A percentile compares a stretch with the other conserved stretches of the same genome.
Conservation (phyloP, 345 rosid species). For the Geranium brycei region DNA sequence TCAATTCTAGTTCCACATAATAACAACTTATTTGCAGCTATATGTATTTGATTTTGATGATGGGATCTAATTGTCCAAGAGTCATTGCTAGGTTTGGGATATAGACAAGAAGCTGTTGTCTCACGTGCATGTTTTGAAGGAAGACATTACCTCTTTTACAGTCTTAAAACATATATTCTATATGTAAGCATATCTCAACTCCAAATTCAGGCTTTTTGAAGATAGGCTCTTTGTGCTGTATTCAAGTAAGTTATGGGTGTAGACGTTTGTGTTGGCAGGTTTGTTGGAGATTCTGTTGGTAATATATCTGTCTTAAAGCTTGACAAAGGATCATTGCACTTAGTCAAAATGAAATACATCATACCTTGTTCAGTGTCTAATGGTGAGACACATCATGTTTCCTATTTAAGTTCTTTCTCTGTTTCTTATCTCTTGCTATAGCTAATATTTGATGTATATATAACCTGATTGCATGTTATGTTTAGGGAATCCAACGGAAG, state of each 20-base stretch:
- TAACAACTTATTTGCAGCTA: background rate
- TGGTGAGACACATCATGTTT: constrained; percentile 27
- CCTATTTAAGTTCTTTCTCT: background rate
- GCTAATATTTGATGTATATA: background rate
- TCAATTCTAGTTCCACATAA: background rate
- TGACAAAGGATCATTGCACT: constrained; percentile 29
- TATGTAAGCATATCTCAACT: constrained; percentile 33
- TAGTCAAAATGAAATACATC: constrained; percentile 45
- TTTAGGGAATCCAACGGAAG: constrained; percentile 47
- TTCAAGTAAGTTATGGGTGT: constrained; percentile 4
- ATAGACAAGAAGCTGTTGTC: constrained; percentile 52
- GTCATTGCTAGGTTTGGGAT: constrained; percentile 61
- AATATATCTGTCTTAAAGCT: constrained; percentile 55
- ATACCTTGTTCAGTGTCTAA: constrained; percentile 64
- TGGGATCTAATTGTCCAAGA: constrained; percentile 10
- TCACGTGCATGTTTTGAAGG: constrained; percentile 33
- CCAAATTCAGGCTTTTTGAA: background rate
- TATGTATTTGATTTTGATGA: background rate
- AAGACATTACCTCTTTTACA: constrained; percentile 48
- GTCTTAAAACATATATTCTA: constrained; percentile 42
- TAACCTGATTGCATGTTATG: constrained; percentile 4
- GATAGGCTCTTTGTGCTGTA: background rate
- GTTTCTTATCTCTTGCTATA: background rate
- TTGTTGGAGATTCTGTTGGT: constrained; percentile 69
- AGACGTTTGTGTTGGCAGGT: constrained; percentile 30